Conservation (phyloP, 2,329 filamentous ascomycete genomes). For the Neofusicoccum parvum region DNA sequence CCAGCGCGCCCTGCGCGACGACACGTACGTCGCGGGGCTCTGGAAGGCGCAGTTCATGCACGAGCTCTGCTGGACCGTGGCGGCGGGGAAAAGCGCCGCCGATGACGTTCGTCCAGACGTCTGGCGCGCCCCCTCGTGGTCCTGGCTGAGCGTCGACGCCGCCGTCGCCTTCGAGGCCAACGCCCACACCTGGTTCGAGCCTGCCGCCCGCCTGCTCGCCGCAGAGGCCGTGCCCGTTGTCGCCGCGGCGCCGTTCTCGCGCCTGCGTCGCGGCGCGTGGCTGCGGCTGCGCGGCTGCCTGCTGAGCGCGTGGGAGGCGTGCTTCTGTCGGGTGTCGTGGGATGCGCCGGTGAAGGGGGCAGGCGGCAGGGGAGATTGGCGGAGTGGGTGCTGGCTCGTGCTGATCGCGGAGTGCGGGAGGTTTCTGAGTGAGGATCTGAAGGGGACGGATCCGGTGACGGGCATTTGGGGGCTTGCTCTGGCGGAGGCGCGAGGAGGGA, state of each 20-base stretch:
- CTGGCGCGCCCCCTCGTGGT: conserved; percentile 5
- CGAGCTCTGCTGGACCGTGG: conserved; percentile 18
- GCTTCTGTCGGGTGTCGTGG: neutral
- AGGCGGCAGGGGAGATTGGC: too few relatives aligned
- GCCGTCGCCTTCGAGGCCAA: conserved; percentile 13
- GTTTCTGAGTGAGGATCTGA: neutral
- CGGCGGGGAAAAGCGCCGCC: neutral
- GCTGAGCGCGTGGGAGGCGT: neutral
- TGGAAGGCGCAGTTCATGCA: conserved; percentile 15
- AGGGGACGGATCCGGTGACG: neutral
- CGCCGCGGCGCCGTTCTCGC: neutral
- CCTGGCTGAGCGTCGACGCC: conserved; percentile 16
- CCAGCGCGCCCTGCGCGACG: neutral
- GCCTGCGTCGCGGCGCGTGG: neutral
- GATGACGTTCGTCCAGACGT: neutral
- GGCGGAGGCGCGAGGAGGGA: neutral
- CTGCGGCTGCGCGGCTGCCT: too few relatives aligned
- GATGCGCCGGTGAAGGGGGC: neutral
- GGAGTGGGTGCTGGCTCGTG: neutral
- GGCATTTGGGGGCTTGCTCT: neutral
- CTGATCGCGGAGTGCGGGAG: neutral
- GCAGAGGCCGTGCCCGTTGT: neutral
- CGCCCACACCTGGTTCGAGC: conserved; percentile 9
- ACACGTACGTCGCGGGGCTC: conserved; percentile 17
- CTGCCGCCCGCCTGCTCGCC: neutral